Percentiles rank a stretch among this genome's conserved stretches.
phyloP scores from a whole-genome alignment of 208 protist species.

The Dictyostelium gargantuum region DNA sequence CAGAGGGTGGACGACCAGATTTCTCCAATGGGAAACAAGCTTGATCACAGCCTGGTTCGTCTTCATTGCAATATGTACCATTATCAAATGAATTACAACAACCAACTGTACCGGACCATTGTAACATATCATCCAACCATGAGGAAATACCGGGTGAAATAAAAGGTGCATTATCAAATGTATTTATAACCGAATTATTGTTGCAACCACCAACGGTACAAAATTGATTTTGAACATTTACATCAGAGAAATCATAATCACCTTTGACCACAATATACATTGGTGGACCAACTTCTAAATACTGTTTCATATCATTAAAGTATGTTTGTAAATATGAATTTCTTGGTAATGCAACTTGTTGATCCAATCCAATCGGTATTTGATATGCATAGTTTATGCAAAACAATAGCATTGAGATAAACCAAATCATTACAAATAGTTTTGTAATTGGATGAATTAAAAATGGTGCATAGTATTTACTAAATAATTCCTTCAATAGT shows the following conservation, averaged over 20 bases:
- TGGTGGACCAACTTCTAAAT: slow-evolving; percentile 76
- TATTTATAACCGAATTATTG: background rate
- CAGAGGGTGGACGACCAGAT: background rate
- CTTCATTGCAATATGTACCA: background rate
- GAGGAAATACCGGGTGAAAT: slow-evolving; percentile 61
- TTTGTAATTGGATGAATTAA: slow-evolving; percentile 23
- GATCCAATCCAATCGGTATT: slow-evolving; percentile 69
- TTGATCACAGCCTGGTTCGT: background rate
- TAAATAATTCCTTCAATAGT: slow-evolving; percentile 5
- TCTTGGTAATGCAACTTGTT: slow-evolving; percentile 74
- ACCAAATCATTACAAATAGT: background rate
- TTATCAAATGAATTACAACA: background rate
- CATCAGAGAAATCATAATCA: slow-evolving; percentile 28
- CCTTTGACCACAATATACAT: slow-evolving; percentile 78
- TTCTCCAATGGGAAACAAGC: background rate
- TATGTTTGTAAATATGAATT: slow-evolving; percentile 79
- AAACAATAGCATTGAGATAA: background rate
- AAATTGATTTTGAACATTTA: background rate
- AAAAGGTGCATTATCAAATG: slow-evolving; percentile 61
- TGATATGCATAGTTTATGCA: slow-evolving; percentile 20
- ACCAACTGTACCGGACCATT: background rate
- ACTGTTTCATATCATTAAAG: slow-evolving; percentile 63
- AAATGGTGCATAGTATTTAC: slow-evolving; percentile 64
- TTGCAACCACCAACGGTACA: background rate
- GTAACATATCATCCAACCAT: slow-evolving; percentile 70